Base-by-base conservation (phyloP, 306 rosid species). In the Inga laurina region DNA sequence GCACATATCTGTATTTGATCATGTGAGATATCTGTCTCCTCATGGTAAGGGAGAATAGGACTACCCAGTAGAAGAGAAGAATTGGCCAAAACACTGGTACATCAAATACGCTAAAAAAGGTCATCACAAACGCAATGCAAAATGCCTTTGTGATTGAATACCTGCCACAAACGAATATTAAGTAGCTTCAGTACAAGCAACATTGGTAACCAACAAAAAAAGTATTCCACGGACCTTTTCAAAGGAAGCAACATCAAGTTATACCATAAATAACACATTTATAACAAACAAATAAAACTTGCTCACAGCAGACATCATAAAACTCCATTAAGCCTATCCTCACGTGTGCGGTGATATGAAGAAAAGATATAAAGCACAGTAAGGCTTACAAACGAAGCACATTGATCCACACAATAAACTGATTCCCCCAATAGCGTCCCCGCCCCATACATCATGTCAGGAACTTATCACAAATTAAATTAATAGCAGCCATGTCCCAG, bases 31-130 rank as follows among this genome's bases (percentile, higher is more conserved):
- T 93, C 80, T 96, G 99, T 81, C 92, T 92, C 91, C 99, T 90
- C 99, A 96, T 93, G 19, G 99, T 96, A 73, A 92, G 92, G 7
- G 89, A 80, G 85, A 93, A 92, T 16, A 96, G 87, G 56, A 90
- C 90, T 68, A 96, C 82, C 99, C 99, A 96, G 83, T 96, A 96
- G 90, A 96, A 91, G 70, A 96, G 94, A 59, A 96, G 98, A 81
- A 96, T 92, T 21, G 99, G 99, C 99, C 99, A 96, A 79, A 96
- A 96, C 65, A 96, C 99, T 4, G 99, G 99, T 59, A 87, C 90
- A 84, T 87, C 90, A 84, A 87, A 87, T 0, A 30, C 84, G 35
- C 80, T 79, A 84, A 86, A 91, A 91, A 79, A 96, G 67, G 99
- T 96, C 97, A 93, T 88, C 87, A 85, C 80, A 79, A 95, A 95